phyloP scores from a whole-genome alignment of 768 basidiomycete species.

The Macrolepiota albuminosa region DNA sequence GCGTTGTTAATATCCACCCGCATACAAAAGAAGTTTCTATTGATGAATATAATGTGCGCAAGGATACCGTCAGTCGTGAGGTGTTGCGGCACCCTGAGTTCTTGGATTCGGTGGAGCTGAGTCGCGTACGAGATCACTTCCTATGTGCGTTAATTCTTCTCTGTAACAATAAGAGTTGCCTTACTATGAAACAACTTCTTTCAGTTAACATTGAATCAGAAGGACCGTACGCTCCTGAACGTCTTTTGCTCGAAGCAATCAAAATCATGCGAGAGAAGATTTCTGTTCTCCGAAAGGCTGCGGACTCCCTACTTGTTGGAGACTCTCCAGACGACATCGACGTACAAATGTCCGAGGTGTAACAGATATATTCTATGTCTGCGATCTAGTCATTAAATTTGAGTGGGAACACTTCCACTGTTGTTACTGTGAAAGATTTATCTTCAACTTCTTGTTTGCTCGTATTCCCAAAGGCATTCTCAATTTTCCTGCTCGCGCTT shows the following conservation, averaged over 20 bases:
- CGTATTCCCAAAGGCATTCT: not conserved
- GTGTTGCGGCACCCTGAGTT: slow-evolving; percentile 92
- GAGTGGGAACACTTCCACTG: not conserved
- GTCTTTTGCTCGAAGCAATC: slow-evolving; percentile 76
- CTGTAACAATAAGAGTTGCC: not conserved
- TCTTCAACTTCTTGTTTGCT: not conserved
- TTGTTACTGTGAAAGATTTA: not conserved
- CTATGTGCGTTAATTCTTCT: slow-evolving; percentile 56
- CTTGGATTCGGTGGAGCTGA: slow-evolving; percentile 73
- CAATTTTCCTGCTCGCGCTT: not conserved
- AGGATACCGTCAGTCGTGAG: slow-evolving; percentile 89
- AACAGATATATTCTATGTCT: not conserved
- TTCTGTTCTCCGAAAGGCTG: slow-evolving; percentile 48
- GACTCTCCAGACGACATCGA: slow-evolving; percentile 34
- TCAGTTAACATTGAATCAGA: slow-evolving; percentile 89
- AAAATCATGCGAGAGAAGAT: slow-evolving; percentile 83
- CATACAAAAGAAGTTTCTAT: slow-evolving; percentile 56
- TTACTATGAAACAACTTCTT: not conserved
- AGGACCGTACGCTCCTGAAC: slow-evolving; percentile 81
- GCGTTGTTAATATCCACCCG: slow-evolving; percentile 65
- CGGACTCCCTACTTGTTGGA: slow-evolving; percentile 49
- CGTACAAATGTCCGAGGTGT: slow-evolving; percentile 48
- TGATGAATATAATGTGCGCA: slow-evolving; percentile 61
- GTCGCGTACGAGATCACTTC: slow-evolving; percentile 87
- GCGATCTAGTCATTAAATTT: not conserved